phyloP scores from a whole-genome alignment of 176 grass and related monocot species.

The Carex pumila region DNA sequence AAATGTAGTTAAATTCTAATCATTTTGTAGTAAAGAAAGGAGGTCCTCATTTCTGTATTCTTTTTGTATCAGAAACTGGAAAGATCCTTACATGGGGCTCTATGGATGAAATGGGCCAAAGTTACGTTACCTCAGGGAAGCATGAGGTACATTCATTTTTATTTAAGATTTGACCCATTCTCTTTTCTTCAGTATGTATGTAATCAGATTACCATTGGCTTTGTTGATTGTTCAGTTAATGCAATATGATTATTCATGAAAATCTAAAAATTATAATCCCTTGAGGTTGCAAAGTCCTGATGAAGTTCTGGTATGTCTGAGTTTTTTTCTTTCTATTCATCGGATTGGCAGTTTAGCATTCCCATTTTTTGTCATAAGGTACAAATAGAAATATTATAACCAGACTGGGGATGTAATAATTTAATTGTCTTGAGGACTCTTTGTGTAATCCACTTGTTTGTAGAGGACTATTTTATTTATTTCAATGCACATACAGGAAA shows the following conservation, averaged over 20 bases:
- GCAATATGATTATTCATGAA: background rate
- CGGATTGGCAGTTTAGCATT: background rate
- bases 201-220: background rate
- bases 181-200: background rate
- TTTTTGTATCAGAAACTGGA: constrained; percentile 54
- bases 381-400: background rate
- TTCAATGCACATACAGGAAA: constrained; percentile 46
- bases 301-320: background rate
- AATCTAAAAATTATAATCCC: background rate
- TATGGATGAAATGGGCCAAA: constrained; percentile 93
- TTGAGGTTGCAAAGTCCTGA: background rate
- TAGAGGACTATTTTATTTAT: background rate
- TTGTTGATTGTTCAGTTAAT: background rate
- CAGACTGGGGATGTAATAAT: background rate
- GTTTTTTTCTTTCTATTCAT: background rate
- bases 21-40: background rate
- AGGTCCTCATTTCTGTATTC: background rate
- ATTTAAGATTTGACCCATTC: background rate
- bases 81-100: constrained; percentile 96
- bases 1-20: background rate
- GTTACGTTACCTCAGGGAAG: constrained; percentile 91
- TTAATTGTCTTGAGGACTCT: background rate
- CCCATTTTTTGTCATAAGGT: background rate
- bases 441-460: background rate
- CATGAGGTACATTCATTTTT: constrained; percentile 60